These are phyloP conservation scores for Eragrostis tef DNA, from an alignment of 202 grass and related monocot species.

Conservation along the genomic window DNA sequence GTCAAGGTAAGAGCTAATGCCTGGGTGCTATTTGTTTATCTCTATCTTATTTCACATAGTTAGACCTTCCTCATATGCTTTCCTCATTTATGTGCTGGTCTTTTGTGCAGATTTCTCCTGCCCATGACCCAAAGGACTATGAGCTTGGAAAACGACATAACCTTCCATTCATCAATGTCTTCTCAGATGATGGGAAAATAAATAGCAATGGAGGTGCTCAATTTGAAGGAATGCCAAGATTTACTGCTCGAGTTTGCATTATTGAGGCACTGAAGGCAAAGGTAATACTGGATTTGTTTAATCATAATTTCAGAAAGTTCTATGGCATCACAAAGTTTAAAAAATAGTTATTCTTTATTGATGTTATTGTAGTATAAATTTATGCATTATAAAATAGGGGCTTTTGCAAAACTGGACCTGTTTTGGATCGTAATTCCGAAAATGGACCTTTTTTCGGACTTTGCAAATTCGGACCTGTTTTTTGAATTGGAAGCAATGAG, in stretches of 20 bases:
- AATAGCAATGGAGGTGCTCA: constrained; percentile 72
- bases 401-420: too few species aligned
- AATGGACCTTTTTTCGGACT: too few species aligned
- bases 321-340: not conserved
- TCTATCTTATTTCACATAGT: constrained; percentile 22
- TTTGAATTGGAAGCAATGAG: too few species aligned
- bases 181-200: constrained; percentile 88
- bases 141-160: constrained; percentile 92
- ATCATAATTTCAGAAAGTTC: constrained; percentile 2
- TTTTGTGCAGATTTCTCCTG: constrained; percentile 81
- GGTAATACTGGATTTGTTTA: constrained; percentile 43
- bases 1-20: constrained; percentile 65
- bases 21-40: constrained; percentile 22
- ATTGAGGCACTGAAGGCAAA: constrained; percentile 70
- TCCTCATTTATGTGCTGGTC: constrained; percentile 22
- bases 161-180: constrained; percentile 86
- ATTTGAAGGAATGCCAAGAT: constrained; percentile 88
- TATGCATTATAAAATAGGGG: too few species aligned
- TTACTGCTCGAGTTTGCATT: constrained; percentile 68
- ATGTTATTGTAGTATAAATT: not conserved
- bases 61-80: constrained; percentile 10
- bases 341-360: constrained; percentile 1
- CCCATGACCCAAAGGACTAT: constrained; percentile 95
- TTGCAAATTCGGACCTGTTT: too few species aligned
- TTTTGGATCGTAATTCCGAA: too few species aligned